Percentiles rank a stretch among this genome's conserved stretches.
These are phyloP conservation scores for Penicillium vulpinum DNA, from an alignment of 2,329 filamentous ascomycete genomes.

Conservation along the genomic window DNA sequence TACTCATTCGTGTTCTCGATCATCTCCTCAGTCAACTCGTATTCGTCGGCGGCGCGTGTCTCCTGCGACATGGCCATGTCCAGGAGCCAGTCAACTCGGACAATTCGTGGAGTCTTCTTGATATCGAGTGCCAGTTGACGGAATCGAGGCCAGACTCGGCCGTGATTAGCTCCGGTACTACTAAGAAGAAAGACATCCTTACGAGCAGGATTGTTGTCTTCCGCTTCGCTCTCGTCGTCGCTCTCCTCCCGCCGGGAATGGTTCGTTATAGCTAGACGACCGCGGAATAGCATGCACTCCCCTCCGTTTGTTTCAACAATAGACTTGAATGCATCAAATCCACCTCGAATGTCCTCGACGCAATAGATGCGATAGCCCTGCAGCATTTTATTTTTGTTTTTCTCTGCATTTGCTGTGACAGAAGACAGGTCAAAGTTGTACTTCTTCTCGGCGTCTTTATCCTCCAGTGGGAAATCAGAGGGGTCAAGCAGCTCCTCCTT, in stretches of 20 bases:
- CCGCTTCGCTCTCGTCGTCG: slow-evolving; percentile 49
- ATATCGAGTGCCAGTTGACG: slow-evolving; percentile 73
- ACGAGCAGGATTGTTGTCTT: slow-evolving; percentile 60
- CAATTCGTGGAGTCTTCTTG: slow-evolving; percentile 77
- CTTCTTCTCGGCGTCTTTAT: slow-evolving; percentile 70
- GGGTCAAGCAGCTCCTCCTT: slow-evolving; percentile 64
- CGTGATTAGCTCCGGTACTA: slow-evolving; percentile 65
- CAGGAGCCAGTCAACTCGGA: slow-evolving; percentile 84
- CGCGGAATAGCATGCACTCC: slow-evolving; percentile 73
- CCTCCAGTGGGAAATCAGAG: slow-evolving; percentile 67
- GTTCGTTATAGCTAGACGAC: slow-evolving; percentile 68
- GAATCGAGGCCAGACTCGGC: slow-evolving; percentile 76
- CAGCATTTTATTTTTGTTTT: slow-evolving; percentile 75
- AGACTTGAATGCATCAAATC: slow-evolving; percentile 77
- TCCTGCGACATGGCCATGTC: slow-evolving; percentile 87
- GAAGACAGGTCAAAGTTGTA: slow-evolving; percentile 69
- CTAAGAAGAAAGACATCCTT: slow-evolving; percentile 83
- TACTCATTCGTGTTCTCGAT: slow-evolving; percentile 25
- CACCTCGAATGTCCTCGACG: slow-evolving; percentile 74
- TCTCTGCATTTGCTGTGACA: slow-evolving; percentile 68
- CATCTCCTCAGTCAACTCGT: slow-evolving; percentile 47
- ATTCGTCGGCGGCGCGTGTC: slow-evolving; percentile 65
- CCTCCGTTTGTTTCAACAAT: slow-evolving; percentile 91
- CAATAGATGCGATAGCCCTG: slow-evolving; percentile 79
- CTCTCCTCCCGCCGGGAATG: slow-evolving; percentile 56